phyloP scores from a whole-genome alignment of 208 protist species.

The Trypanosoma avium region DNA sequence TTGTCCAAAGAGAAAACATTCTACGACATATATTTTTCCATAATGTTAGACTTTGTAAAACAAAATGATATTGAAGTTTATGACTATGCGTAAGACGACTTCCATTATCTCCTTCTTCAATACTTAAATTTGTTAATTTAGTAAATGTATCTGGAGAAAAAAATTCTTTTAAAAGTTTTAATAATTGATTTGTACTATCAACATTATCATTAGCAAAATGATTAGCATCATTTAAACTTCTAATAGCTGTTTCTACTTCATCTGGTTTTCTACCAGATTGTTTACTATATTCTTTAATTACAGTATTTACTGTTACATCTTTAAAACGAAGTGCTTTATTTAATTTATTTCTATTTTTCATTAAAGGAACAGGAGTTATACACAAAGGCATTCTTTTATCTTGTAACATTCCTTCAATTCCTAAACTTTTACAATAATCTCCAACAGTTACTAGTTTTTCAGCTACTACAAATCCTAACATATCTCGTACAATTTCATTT shows the following conservation, averaged over 20 bases:
- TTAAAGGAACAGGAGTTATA: conserved; percentile 88
- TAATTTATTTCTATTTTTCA: conserved; percentile 60
- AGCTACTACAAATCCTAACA: conserved; percentile 78
- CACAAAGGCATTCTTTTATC: conserved; percentile 77
- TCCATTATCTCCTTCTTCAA: conserved; percentile 79
- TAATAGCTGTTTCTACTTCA: conserved; percentile 73
- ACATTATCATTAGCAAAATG: conserved; percentile 91
- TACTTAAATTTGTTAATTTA: conserved; percentile 64
- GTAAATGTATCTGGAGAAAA: conserved; percentile 61
- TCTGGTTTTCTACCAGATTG: conserved; percentile 35
- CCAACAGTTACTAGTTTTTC: conserved; percentile 80
- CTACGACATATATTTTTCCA: conserved; percentile 94
- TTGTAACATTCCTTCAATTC: conserved; percentile 57
- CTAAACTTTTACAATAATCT: conserved; percentile 46
- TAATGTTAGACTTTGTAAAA: conserved; percentile 94
- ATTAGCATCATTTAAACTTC: conserved; percentile 91
- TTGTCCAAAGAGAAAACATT: conserved; percentile 91
- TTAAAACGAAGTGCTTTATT: conserved; percentile 89
- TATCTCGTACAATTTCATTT: conserved; percentile 61
- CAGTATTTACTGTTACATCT: conserved; percentile 66
- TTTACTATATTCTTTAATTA: conserved; percentile 66
- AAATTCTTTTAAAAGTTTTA: conserved; percentile 69
- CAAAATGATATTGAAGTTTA: conserved; percentile 94
- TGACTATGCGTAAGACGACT: conserved; percentile 96
- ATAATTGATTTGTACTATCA: conserved; percentile 62